Evolutionary conservation across 805 yeast genomes (phyloP).

Genomic region (Wickerhamiella bombiphila): DNA sequence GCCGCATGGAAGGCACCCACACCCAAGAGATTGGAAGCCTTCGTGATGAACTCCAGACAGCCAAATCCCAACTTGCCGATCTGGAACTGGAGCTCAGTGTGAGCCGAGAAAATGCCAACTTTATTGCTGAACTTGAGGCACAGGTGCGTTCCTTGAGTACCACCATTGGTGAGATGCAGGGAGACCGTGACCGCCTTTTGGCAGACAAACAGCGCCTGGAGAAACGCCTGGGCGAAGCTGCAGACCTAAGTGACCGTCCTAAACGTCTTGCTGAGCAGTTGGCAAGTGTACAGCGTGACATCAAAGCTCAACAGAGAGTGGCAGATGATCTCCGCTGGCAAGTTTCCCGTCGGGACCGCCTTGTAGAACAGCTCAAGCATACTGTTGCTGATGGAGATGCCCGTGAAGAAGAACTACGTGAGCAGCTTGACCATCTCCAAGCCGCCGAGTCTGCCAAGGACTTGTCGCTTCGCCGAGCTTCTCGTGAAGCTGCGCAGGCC

Average conservation of each 20-base stretch:
- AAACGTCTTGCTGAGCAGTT: conserved; percentile 25
- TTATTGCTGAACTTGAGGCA: conserved; percentile 5
- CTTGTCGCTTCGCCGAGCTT: conserved; percentile 26
- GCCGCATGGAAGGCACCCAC: conserved; percentile 8
- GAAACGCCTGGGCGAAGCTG: conserved; percentile 28
- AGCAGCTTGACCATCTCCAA: conserved; percentile 23
- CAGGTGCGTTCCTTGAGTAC: conserved; percentile 46
- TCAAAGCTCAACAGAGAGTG: conserved; percentile 15
- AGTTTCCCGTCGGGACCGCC: conserved; percentile 20
- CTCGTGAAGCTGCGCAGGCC: conserved; percentile 37
- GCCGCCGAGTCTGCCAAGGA: conserved; percentile 9
- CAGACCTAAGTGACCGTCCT: conserved; percentile 25
- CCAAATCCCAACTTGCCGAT: conserved; percentile 4
- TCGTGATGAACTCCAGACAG: conserved; percentile 4
- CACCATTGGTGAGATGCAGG: conserved; percentile 43
- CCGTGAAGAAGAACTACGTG: conserved; percentile 31
- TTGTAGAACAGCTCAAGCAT: conserved; percentile 27
- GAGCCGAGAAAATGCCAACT: conserved; percentile 2
- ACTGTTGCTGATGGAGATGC: conserved; percentile 39
- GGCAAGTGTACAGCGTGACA: conserved; percentile 19
- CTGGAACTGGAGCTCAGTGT: conserved; percentile 7
- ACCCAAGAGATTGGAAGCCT: conserved; percentile 3
- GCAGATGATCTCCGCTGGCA: conserved; percentile 16
- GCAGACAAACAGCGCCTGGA: conserved; percentile 36
- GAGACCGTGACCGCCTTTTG: conserved; percentile 48